Conservation (phyloP, 2,329 filamentous ascomycete genomes). For the Cryphonectria parasitica region DNA sequence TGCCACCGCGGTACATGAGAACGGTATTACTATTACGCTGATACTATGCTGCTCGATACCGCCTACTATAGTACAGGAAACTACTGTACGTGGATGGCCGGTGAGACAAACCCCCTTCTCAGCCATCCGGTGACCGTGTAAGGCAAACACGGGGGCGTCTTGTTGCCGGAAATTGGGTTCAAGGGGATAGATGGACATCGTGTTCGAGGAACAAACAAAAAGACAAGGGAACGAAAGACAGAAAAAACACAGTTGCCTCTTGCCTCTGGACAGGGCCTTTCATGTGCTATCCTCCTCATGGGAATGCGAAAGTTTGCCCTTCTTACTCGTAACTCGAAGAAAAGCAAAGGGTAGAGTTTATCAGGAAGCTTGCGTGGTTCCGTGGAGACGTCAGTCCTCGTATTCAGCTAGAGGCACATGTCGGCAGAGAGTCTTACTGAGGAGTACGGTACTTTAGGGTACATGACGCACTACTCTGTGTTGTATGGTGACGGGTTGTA, state of each 20-base stretch:
- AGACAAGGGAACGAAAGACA: neutral
- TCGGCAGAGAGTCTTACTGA: neutral
- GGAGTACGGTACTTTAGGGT: neutral
- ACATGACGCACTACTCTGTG: neutral
- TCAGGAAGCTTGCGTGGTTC: constrained; percentile 12
- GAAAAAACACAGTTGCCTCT: neutral
- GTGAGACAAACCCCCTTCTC: neutral
- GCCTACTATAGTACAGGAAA: neutral
- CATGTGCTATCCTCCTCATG: neutral
- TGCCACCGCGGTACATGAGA: neutral
- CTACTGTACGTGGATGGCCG: neutral
- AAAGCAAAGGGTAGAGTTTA: constrained; percentile 5
- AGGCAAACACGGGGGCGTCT: neutral
- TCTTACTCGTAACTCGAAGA: neutral
- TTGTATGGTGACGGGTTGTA: neutral
- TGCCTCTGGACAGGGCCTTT: neutral
- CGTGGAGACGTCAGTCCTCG: constrained; percentile 13
- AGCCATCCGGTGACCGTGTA: neutral
- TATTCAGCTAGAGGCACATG: constrained; percentile 6
- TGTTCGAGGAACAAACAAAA: neutral
- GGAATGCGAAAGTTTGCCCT: neutral
- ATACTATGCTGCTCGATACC: neutral
- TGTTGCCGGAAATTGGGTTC: neutral
- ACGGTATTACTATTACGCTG: neutral
- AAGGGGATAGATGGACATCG: neutral